Evolutionary conservation across 352 stramenopile species (phyloP).

Genomic region (Globisporangium acanthophoron): DNA sequence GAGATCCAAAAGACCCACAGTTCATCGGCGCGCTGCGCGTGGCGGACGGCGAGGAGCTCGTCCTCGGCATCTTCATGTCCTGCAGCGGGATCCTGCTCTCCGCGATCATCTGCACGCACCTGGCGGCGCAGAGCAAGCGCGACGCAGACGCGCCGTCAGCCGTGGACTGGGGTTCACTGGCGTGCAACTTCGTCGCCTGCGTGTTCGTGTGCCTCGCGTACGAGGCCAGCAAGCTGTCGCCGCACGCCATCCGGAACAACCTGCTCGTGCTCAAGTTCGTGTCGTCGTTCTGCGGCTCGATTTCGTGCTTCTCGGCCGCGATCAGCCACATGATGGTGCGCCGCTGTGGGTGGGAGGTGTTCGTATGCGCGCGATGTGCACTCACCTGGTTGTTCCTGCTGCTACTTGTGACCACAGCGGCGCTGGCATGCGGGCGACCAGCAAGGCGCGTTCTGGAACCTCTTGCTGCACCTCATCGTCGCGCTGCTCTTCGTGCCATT

Average conservation of each 20-base stretch:
- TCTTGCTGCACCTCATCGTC: slow-evolving; percentile 37
- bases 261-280: slow-evolving; percentile 69
- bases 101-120: slow-evolving; percentile 32
- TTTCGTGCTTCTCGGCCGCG: slow-evolving; percentile 56
- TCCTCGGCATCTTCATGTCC: slow-evolving; percentile 72
- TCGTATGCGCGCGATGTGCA: neutral
- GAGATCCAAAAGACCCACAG: slow-evolving; percentile 72
- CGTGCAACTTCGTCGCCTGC: slow-evolving; percentile 50
- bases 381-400: neutral
- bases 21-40: slow-evolving; percentile 57
- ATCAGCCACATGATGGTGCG: slow-evolving; percentile 51
- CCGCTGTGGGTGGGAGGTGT: neutral
- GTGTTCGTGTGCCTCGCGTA: slow-evolving; percentile 47
- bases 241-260: slow-evolving; percentile 37
- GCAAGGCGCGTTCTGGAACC: slow-evolving; percentile 43
- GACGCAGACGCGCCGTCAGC: slow-evolving; percentile 7
- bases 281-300: slow-evolving; percentile 68
- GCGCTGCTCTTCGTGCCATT: slow-evolving; percentile 56
- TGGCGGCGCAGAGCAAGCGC: slow-evolving; percentile 5
- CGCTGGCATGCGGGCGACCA: slow-evolving; percentile 40
- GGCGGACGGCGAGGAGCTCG: slow-evolving; percentile 59
- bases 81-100: slow-evolving; percentile 54
- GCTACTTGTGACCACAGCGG: slow-evolving; percentile 21
- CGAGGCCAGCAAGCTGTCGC: slow-evolving; percentile 38
- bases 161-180: slow-evolving; percentile 54